Percentiles rank a stretch among this genome's conserved stretches.
phyloP scores from a whole-genome alignment of 108 stramenopile genomes.

The Cyclotella kingstonii region DNA sequence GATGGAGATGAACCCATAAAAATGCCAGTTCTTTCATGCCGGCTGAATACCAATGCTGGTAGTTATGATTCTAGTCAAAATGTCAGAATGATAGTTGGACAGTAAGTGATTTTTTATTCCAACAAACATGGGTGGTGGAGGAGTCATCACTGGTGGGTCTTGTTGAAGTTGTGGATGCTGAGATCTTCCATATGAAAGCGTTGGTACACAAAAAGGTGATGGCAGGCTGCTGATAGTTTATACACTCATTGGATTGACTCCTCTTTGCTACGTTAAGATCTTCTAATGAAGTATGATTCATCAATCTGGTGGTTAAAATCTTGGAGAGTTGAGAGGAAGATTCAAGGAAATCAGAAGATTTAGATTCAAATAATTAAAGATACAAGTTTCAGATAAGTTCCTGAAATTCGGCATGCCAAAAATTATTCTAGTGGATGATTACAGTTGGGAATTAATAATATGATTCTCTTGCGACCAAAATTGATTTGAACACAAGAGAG shows the following conservation, averaged over 20 bases:
- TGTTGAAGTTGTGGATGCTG: conserved; percentile 68
- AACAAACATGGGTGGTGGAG: conserved; percentile 24
- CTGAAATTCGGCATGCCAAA: no score
- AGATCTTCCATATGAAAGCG: conserved; percentile 63
- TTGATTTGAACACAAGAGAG: no score
- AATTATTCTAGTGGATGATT: no score
- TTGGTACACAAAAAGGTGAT: conserved; percentile 9
- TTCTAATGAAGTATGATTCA: conserved; percentile 68
- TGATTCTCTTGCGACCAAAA: no score
- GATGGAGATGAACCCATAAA: conserved; percentile 36
- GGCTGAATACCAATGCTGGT: conserved; percentile 21
- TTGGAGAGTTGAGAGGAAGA: no score
- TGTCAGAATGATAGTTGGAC: conserved; percentile 22
- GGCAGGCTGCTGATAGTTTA: conserved; percentile 1
- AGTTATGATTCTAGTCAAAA: conserved; percentile 2
- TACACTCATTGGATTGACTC: conserved; percentile 58
- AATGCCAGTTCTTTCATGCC: conserved; percentile 25
- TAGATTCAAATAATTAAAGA: no score
- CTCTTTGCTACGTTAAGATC: conserved; percentile 70
- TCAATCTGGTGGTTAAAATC: conserved; percentile 77
- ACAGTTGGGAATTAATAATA: no score
- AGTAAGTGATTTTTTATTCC: conserved; percentile 35
- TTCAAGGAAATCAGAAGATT: no score
- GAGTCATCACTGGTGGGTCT: conserved; percentile 11
- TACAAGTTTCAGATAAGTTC: no score